Base-by-base conservation (phyloP, 2,329 filamentous ascomycete species). In the Didymella arachidicola region DNA sequence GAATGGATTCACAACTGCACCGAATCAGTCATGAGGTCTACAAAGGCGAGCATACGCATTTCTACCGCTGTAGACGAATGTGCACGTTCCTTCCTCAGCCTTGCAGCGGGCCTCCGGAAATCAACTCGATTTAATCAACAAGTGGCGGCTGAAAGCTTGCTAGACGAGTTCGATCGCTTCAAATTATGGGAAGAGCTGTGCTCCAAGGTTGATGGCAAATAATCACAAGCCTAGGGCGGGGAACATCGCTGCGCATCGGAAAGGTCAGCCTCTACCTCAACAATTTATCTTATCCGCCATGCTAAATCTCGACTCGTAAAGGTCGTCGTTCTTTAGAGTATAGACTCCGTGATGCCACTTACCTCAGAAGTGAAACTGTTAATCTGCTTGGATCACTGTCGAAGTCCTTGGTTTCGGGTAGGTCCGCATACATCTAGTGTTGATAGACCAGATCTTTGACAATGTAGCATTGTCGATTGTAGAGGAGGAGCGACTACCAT, bases 161-260 rank as follows among this genome's bases (percentile, higher is more conserved):
- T 56, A 30, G 46, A 50, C 14, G 45, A 56, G 6, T 56, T 56
- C n/a, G 53, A 50, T 38, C 53, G 53, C 16, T 56, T 56, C 22
- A 56, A 55, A 39, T 8, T 56, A 30, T 56, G 53, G 53, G 50
- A n/a, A 18, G 29, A 5, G 22, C 2, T 29, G 27, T 4, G 2
- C 8, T 5, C 5, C 2, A 29, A 29, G 27, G 1, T 10, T 29
- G 27, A 29, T 10, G 27, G 27, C 27, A 29, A 7, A 1, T 7
- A 29, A 26, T 51, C 22, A 45, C 10, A 3, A 7, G 5, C 26
- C 12, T 38, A 53, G 50, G 50, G 50, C 50, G 7, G 50, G 50
- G 26, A 53, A 53, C 42, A 53, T 53, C n/a, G 50, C 41, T 5
- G 50, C 50, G 4, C 42, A 53, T n/a, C 19, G 50, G 5, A 53